Evolutionary conservation across 1,139 yeast species (phyloP), one percentile per base, ranked within the genome.

Genomic region (Hemisphaericaspora xylanilytica): DNA sequence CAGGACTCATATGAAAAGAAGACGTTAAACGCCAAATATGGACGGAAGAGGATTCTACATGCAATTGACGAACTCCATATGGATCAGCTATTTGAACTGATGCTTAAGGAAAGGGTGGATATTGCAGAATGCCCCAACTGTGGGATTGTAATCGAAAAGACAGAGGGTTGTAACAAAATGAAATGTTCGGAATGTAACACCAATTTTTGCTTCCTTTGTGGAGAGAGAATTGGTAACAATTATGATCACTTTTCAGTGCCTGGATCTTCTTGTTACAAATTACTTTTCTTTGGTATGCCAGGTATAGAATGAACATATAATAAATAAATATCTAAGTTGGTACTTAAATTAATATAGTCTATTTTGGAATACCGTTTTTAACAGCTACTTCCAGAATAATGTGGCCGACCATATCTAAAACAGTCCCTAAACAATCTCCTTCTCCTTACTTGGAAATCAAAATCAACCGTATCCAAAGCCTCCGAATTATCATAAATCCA

Each of bases 121-220:
- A 55, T 76, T 36, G 64, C 61, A 10, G 58, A 63, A 36, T 82
- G 88, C 49, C 88, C 90, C 0, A 59, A 61, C 3, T 82, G 89
- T 51, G 55, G 56, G 9, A 54, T 74, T 1, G 73, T 73, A 3
- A 74, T 80, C n/a, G 81, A 80, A 44, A 70, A 78, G 46, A 59
- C 71, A 12, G 84, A 78, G 49, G 89, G 89, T 3, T 82, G 89
- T 53, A 81, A 82, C 52, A 80, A 79, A 51, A 80, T 82, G 83
- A 69, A 65, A 22, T 81, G 89, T 51, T 48, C 68, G 0, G 60
- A 70, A 5, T 82, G 88, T 47, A 50, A 52, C 7, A 64, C 73
- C 0, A 53, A 57, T 35, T 81, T 81, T 49, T 82, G 89, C 50
- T 78, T 73, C 45, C 46, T 78, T 13, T 82, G 89, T 58, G 81